Percentiles rank a stretch among this genome's conserved stretches.
These are phyloP conservation scores for Bothriochloa decipiens DNA, from an alignment of 176 grass and related monocot genomes.

Conservation along the genomic window DNA sequence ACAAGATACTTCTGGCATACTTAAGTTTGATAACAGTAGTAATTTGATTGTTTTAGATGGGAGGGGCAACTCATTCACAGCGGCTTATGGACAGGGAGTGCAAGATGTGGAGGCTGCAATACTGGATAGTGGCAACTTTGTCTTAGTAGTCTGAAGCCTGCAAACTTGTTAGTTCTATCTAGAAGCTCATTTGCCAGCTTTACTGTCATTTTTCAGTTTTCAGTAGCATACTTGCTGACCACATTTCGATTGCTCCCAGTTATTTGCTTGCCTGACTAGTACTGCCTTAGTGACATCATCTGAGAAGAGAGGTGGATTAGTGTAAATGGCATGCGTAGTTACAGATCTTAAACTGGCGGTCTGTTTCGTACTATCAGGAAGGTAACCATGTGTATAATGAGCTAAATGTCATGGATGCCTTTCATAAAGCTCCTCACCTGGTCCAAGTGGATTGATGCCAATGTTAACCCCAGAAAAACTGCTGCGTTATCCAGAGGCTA, in stretches of 20 bases:
- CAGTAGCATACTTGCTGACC: too few relatives aligned
- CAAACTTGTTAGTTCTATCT: too few relatives aligned
- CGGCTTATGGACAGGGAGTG: slow-evolving; percentile 2
- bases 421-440: slow-evolving; percentile 86
- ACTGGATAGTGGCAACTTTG: slow-evolving; percentile 46
- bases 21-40: slow-evolving; percentile 51
- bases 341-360: too few relatives aligned
- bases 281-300: too few relatives aligned
- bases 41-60: slow-evolving; percentile 46
- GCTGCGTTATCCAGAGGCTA: slow-evolving; percentile 85
- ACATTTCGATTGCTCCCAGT: too few relatives aligned
- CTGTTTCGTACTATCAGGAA: slow-evolving; percentile 99
- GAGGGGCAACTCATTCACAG: slow-evolving; percentile 40
- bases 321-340: too few relatives aligned
- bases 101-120: slow-evolving; percentile 34
- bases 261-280: too few relatives aligned
- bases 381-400: slow-evolving; percentile 71
- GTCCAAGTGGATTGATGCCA: slow-evolving; percentile 89
- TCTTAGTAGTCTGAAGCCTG: slow-evolving; percentile 44
- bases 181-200: too few relatives aligned
- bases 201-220: too few relatives aligned
- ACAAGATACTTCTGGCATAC: slow-evolving; percentile 37
- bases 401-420: slow-evolving; percentile 79
- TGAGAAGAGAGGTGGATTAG: too few relatives aligned
- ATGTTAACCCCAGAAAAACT: slow-evolving; percentile 74